Evolutionary conservation across 306 rosid species (phyloP).

Genomic region (Begonia fuchsioides): DNA sequence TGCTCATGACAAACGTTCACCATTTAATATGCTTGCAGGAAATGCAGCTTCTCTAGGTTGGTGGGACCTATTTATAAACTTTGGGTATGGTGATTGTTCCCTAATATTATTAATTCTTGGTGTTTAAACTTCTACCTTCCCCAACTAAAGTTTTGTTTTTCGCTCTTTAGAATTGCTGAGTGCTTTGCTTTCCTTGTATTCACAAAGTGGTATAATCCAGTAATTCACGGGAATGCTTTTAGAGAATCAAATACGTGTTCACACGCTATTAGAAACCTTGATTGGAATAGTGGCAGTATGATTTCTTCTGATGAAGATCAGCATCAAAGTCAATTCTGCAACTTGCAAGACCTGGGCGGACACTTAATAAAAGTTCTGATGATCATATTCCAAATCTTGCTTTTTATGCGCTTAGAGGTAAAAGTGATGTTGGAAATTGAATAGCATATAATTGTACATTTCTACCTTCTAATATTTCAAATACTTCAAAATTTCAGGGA

Average conservation of each 20-base stretch:
- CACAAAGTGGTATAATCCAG: slow-evolving; percentile 92
- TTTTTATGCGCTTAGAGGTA: slow-evolving; percentile 83
- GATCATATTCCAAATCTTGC: slow-evolving; percentile 56
- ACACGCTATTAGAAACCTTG: slow-evolving; percentile 38
- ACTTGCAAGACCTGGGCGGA: slow-evolving; percentile 73
- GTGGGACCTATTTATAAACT: slow-evolving; percentile 97
- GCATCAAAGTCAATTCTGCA: slow-evolving; percentile 38
- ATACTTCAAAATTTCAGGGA: slow-evolving; percentile 34
- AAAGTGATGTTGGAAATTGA: slow-evolving; percentile 1
- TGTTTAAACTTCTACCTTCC: slow-evolving; percentile 2
- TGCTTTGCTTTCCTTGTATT: slow-evolving; percentile 93
- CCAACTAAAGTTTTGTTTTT: slow-evolving; percentile 11
- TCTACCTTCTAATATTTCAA: slow-evolving; percentile 4
- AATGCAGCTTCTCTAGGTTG: slow-evolving; percentile 81
- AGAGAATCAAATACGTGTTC: slow-evolving; percentile 53
- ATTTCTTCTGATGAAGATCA: slow-evolving; percentile 51
- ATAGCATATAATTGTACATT: slow-evolving; percentile 3
- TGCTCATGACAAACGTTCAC: too few relatives aligned
- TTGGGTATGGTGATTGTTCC: slow-evolving; percentile 33
- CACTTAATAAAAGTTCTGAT: slow-evolving; percentile 84
- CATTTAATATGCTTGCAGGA: slow-evolving; percentile 35
- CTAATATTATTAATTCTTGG: slow-evolving; percentile 3
- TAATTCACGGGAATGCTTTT: slow-evolving; percentile 57
- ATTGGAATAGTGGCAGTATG: slow-evolving; percentile 63
- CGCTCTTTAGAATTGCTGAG: slow-evolving; percentile 70